These are phyloP conservation scores for Chlorociboria aeruginascens DNA, from an alignment of 495 filamentous ascomycete species.

Conservation along the genomic window DNA sequence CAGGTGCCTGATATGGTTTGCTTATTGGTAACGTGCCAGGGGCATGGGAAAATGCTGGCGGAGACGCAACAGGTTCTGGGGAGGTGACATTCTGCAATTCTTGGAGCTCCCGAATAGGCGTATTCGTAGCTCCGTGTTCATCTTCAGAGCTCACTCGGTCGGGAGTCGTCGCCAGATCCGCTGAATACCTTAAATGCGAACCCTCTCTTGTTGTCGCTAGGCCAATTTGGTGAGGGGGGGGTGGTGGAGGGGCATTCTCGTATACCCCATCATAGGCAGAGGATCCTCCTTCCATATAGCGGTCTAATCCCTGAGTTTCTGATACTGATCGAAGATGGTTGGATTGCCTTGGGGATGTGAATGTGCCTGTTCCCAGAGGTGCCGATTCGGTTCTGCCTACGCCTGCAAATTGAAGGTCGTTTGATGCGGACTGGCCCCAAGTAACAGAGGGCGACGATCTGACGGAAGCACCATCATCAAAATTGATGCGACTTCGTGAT, in stretches of 20 bases:
- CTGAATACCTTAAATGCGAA: conserved; percentile 6
- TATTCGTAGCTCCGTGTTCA: conserved; percentile 27
- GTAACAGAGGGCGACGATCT: conserved; percentile 43
- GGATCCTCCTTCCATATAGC: conserved; percentile 24
- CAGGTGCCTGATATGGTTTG: conserved; percentile 58
- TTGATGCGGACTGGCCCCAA: conserved; percentile 24
- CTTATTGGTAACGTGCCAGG: conserved; percentile 53
- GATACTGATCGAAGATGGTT: conserved; percentile 17
- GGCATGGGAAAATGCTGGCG: conserved; percentile 64
- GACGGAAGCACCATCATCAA: conserved; percentile 50
- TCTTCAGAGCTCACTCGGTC: conserved; percentile 50
- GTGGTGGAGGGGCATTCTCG: conserved; percentile 18
- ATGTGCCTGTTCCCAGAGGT: conserved; percentile 21
- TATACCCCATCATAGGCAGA: conserved; percentile 24
- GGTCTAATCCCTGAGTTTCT: conserved; percentile 31
- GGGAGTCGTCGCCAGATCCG: conserved; percentile 23
- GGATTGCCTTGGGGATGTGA: background rate
- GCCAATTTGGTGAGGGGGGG: conserved; percentile 21
- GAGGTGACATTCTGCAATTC: conserved; percentile 44
- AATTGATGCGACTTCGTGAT: conserved; percentile 38
- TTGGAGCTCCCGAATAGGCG: conserved; percentile 31
- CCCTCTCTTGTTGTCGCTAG: conserved; percentile 2
- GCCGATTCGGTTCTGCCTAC: conserved; percentile 31
- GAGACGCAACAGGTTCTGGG: conserved; percentile 60
- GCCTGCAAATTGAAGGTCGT: conserved; percentile 7